Evolutionary conservation across 1,139 yeast species (phyloP).

Genomic region (Hansenula lynferdii): DNA sequence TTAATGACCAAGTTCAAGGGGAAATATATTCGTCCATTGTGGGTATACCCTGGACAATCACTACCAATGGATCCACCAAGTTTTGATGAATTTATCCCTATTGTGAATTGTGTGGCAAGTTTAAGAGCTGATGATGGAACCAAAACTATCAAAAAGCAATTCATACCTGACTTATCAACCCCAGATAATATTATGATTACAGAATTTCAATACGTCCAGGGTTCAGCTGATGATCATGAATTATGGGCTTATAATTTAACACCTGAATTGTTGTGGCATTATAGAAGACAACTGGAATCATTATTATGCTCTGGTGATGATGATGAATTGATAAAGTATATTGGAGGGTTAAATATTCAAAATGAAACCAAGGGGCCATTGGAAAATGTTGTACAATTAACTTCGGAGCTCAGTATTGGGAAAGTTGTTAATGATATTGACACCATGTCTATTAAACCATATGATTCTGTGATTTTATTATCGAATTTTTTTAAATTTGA

Average conservation of each 20-base stretch:
- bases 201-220: conserved; percentile 72
- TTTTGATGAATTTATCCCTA: conserved; percentile 30
- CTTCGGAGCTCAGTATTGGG: conserved; percentile 12
- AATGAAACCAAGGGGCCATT: background rate
- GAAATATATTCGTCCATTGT: conserved; percentile 59
- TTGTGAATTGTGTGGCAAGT: conserved; percentile 64
- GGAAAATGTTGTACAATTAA: conserved; percentile 8
- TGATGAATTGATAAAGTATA: conserved; percentile 21
- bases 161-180: background rate
- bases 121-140: conserved; percentile 51
- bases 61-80: conserved; percentile 25
- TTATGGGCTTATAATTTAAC: conserved; percentile 64
- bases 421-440: conserved; percentile 6
- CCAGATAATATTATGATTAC: background rate
- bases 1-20: conserved; percentile 28
- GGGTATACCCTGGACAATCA: conserved; percentile 61
- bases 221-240: conserved; percentile 94
- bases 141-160: conserved; percentile 26
- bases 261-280: conserved; percentile 55
- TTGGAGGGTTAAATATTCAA: conserved; percentile 12
- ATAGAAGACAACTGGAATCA: conserved; percentile 21
- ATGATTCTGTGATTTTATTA: conserved; percentile 8
- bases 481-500: conserved; percentile 6
- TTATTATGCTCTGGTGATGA: conserved; percentile 33
- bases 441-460: conserved; percentile 1